Conservation (phyloP, 805 yeast species). For the Candida lessepsii region DNA sequence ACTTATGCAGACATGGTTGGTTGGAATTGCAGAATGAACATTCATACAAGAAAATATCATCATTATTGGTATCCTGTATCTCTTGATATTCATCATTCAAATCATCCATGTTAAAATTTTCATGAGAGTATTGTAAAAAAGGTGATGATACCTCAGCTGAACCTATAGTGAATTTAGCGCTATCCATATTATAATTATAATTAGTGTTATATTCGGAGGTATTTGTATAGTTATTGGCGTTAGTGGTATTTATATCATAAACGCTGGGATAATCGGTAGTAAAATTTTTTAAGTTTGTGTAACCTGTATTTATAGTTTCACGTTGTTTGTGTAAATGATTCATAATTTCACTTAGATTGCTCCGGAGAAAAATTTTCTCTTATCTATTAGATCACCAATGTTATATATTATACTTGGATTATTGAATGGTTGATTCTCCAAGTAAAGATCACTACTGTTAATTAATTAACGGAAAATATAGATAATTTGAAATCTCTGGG, state of each 20-base stretch:
- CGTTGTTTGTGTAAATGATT: too few species aligned
- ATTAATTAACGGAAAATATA: too few species aligned
- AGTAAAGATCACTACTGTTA: too few species aligned
- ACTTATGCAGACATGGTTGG: slow-evolving; percentile 6
- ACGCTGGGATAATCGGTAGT: background rate
- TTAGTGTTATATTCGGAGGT: too few species aligned
- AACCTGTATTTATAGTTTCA: too few species aligned
- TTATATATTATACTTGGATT: too few species aligned
- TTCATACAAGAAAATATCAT: slow-evolving; percentile 13
- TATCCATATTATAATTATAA: slow-evolving; percentile 2
- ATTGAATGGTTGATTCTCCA: too few species aligned
- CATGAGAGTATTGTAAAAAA: slow-evolving; percentile 8
- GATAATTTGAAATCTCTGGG: background rate
- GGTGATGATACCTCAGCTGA: slow-evolving; percentile 5
- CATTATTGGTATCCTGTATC: slow-evolving; percentile 1
- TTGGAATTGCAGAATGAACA: slow-evolving; percentile 18
- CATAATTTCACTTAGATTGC: too few species aligned
- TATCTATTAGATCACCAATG: too few species aligned
- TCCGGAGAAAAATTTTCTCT: too few species aligned
- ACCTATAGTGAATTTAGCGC: background rate
- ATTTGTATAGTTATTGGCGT: too few species aligned
- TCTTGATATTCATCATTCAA: slow-evolving; percentile 3
- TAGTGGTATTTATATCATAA: background rate
- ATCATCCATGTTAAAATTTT: slow-evolving; percentile 11
- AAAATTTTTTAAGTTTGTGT: background rate